These are phyloP conservation scores for Pichia norvegensis DNA, from an alignment of 1,139 yeast genomes.

Conservation along the genomic window DNA sequence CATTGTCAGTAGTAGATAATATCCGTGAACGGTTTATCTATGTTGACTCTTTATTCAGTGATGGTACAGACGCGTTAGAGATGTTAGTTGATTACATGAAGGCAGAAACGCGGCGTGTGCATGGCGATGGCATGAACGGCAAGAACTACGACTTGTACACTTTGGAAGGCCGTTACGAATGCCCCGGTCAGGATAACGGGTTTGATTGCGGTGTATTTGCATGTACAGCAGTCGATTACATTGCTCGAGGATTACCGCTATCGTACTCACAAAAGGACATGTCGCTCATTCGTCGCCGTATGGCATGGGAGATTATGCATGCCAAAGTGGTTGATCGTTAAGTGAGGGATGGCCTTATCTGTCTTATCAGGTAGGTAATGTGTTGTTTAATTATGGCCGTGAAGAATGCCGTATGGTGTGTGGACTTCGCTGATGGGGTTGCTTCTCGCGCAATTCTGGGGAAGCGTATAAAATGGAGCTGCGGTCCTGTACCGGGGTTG, in stretches of 20 bases:
- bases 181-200: constrained; percentile 88
- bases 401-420: too few relatives aligned
- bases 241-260: constrained; percentile 43
- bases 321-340: too few relatives aligned
- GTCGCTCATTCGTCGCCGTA: constrained; percentile 56
- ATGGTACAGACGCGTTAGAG: constrained; percentile 49
- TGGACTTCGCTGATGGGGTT: too few relatives aligned
- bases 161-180: constrained; percentile 33
- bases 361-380: too few relatives aligned
- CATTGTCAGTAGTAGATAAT: constrained; percentile 72
- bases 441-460: too few relatives aligned
- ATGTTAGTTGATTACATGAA: constrained; percentile 52
- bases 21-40: constrained; percentile 50
- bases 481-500: too few relatives aligned
- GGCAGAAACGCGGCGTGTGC: constrained; percentile 44
- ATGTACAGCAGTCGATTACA: constrained; percentile 64
- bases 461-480: too few relatives aligned
- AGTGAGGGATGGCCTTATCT: too few relatives aligned
- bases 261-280: constrained; percentile 65
- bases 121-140: constrained; percentile 31
- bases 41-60: constrained; percentile 68
- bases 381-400: too few relatives aligned
- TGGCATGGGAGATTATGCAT: constrained; percentile 47
- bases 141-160: constrained; percentile 31
- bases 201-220: constrained; percentile 94